Percentiles rank a stretch among this genome's conserved stretches.
Conservation (phyloP, 129 eudicot species). For the Centrapalus pauciflorus region DNA sequence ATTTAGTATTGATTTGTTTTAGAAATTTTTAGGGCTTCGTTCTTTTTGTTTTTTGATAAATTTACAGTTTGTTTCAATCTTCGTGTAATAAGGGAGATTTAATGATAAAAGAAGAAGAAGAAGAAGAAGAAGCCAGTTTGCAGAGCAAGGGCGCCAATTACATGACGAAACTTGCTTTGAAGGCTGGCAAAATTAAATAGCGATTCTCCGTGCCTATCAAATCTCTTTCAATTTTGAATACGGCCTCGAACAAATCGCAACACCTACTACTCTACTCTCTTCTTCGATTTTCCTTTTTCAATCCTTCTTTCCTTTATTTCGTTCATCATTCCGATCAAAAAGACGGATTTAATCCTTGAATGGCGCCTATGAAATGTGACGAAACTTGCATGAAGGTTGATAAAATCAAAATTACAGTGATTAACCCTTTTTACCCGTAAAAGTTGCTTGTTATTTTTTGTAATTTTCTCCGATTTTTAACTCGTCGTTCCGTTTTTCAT, state of each 20-base stretch:
- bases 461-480: too few relatives aligned
- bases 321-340: too few relatives aligned
- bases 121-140: slow-evolving; percentile 34
- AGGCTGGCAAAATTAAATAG: slow-evolving; percentile 42
- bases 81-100: neutral
- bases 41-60: neutral
- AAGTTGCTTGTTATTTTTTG: too few relatives aligned
- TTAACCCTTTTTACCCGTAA: too few relatives aligned
- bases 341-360: too few relatives aligned
- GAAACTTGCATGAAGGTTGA: too few relatives aligned
- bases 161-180: slow-evolving; percentile 50
- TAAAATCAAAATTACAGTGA: too few relatives aligned
- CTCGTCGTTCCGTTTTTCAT: too few relatives aligned
- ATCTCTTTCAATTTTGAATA: slow-evolving; percentile 13
- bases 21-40: neutral
- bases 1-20: neutral
- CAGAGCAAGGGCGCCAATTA: slow-evolving; percentile 46
- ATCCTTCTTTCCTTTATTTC: too few relatives aligned
- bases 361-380: too few relatives aligned
- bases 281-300: neutral
- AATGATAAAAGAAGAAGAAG: neutral
- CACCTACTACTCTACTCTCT: neutral
- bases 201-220: slow-evolving; percentile 63
- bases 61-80: neutral
- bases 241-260: slow-evolving; percentile 12